Evolutionary conservation across 2,329 filamentous ascomycete genomes (phyloP), one percentile per base, ranked within the genome.

Genomic region (Geosmithia morbida): DNA sequence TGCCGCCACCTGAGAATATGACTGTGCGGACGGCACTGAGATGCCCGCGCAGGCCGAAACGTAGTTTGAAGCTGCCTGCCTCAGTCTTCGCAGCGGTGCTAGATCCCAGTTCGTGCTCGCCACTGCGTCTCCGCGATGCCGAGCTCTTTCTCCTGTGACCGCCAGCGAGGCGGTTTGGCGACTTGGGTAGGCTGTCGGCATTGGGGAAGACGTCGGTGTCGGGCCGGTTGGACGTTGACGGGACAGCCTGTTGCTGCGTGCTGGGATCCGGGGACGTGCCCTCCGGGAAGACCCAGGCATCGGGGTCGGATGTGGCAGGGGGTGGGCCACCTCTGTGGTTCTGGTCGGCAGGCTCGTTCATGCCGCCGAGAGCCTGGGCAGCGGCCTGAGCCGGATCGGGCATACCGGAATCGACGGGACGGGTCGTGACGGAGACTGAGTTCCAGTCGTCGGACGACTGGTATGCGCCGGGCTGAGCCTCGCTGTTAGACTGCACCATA

Each of bases 1-100:
- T 96, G 51, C 92, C 92, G 41, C 92, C 92, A 20, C 92, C 92
- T 1, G 89, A 97, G 66, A 98, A 98, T 52, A 96, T 94, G 49
- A 97, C 87, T 1, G 87, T 87, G 41, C 92, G 83, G 5, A 98
- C 87, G 2, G 94, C 89, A 60, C 97, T 88, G 2, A 98, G 74
- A 62, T 98, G 92, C 2, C 92, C 92, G 46, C 90, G 77, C 4
- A 98, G 73, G 4, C 88, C 90, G 59, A 95, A 97, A 46, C 88
- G 80, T 49, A 97, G 83, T 64, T 94, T 96, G 69, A 98, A 97
- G 54, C 77, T 87, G 16, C 80, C 76, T 22, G 71, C 77, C 51
- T 96, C 89, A 1, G 72, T 64, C 58, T 81, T 85, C 48, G 79
- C 71, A 2, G 61, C 59, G 37, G 67, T 53, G 46, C 70, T 71